A percentile compares a stretch with the other conserved stretches of the same genome.
Conservation (phyloP, 169 alveolate species). For the Plasmodium adleri region DNA sequence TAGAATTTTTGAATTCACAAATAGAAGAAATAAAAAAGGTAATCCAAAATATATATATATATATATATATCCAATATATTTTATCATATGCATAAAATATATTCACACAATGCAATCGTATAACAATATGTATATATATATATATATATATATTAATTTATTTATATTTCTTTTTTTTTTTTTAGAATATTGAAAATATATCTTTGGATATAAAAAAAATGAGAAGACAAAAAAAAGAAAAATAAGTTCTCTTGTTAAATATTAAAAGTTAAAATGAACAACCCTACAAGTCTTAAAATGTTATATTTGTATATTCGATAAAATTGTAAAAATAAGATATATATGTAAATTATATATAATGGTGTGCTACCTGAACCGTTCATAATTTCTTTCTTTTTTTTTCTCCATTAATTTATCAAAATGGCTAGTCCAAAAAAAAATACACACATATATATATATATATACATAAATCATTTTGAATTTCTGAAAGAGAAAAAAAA, state of each 20-base stretch:
- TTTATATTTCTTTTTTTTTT: not conserved
- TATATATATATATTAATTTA: not conserved
- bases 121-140: not conserved
- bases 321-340: no score
- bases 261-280: no score
- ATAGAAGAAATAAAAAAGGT: conserved; percentile 65
- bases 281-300: no score
- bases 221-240: conserved; percentile 68
- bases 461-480: no score
- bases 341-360: no score
- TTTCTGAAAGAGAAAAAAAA: no score
- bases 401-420: no score
- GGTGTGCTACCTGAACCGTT: no score
- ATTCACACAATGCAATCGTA: not conserved
- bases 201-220: conserved; percentile 57
- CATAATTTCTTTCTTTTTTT: no score
- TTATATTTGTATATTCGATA: no score
- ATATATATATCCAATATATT: not conserved
- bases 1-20: conserved; percentile 70
- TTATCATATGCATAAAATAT: not conserved
- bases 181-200: conserved; percentile 61
- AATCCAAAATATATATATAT: not conserved
- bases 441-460: no score
- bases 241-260: not conserved
- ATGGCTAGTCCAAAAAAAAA: no score